These are phyloP conservation scores for Barbatosphaeria neglecta DNA, from an alignment of 495 filamentous ascomycete species.

Conservation along the genomic window DNA sequence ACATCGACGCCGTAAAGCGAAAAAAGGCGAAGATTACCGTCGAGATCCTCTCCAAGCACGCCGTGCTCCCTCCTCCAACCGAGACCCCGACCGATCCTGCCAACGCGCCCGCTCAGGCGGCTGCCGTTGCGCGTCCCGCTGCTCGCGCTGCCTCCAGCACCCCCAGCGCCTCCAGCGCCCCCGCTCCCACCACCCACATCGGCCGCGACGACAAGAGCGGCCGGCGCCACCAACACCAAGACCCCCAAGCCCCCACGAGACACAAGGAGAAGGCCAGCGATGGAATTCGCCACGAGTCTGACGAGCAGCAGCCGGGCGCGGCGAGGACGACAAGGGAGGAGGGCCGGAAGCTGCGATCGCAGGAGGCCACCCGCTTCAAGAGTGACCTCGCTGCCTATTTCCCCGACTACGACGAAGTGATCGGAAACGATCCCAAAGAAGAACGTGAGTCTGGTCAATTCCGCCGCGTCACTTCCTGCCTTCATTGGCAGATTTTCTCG, in stretches of 20 bases:
- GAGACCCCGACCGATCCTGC: constrained; percentile 10
- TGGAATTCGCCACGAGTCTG: constrained; percentile 42
- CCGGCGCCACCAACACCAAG: constrained; percentile 6
- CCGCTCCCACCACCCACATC: constrained; percentile 12
- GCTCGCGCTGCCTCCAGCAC: constrained; percentile 7
- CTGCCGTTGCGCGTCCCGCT: constrained; percentile 19
- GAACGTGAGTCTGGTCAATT: constrained; percentile 45
- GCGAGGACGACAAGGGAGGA: constrained; percentile 30
- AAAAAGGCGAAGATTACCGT: constrained; percentile 26
- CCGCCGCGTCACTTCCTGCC: no score
- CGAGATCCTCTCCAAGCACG: constrained; percentile 23
- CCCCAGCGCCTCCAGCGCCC: not conserved
- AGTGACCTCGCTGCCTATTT: constrained; percentile 84
- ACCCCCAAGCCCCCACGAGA: constrained; percentile 19
- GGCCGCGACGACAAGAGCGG: constrained; percentile 5
- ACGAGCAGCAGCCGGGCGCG: constrained; percentile 28
- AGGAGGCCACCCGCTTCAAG: constrained; percentile 54
- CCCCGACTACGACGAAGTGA: constrained; percentile 80
- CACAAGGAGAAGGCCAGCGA: constrained; percentile 37
- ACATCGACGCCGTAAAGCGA: constrained; percentile 11
- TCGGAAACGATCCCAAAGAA: constrained; percentile 68
- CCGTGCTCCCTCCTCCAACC: constrained; percentile 14
- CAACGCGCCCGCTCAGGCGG: constrained; percentile 18
- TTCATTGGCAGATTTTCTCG: no score
- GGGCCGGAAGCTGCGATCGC: constrained; percentile 43